Evolutionary conservation across 768 basidiomycete genomes (phyloP), one percentile per base, ranked within the genome.

Genomic region (Mycena chlorophos): DNA sequence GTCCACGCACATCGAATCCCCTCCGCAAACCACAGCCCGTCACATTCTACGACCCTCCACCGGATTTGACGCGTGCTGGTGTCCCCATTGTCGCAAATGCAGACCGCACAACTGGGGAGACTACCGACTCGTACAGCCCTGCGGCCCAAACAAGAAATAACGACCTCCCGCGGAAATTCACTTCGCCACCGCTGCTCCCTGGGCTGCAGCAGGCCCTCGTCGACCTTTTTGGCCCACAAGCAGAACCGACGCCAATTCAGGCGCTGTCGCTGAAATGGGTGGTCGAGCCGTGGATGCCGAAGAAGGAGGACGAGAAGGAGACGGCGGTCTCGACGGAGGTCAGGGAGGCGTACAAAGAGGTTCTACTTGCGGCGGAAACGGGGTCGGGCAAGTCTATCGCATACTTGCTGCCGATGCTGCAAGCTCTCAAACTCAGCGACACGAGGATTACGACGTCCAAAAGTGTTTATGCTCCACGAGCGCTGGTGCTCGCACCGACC

Each of bases 361-460:
- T 79, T 60, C 79, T 96, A 5, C 78, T 96, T 1, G 94, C 91
- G 0, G 87, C 89, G 0, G 93, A 95, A 70, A 96, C 92, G 0
- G 94, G 94, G 16, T 93, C 91, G 0, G 94, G 93, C 1, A 96
- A 96, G 73, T 93, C 89, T 2, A 81, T 95, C 26, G 94, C 94
- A 1, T 96, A 94, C 69, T 80, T 95, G 39, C 78, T 95, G 4
- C 94, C 94, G 0, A 69, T 95, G 51, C 76, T 96, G 2, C 89
- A 95, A 60, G 73, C 80, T 58, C 75, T 95, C 66, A 96, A 96
- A 68, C 66, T 62, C 49, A 55, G 42, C 51, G 60, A 62, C 38
- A 48, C 16, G 16, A 25, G 25, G 47, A 40, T 43, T 30, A 52
- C 58, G 31, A 31, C 59, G 16, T 48, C 63, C 54, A 56, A 60